Conservation (phyloP, 2,329 filamentous ascomycete genomes). For the Aspergillus nomiae region DNA sequence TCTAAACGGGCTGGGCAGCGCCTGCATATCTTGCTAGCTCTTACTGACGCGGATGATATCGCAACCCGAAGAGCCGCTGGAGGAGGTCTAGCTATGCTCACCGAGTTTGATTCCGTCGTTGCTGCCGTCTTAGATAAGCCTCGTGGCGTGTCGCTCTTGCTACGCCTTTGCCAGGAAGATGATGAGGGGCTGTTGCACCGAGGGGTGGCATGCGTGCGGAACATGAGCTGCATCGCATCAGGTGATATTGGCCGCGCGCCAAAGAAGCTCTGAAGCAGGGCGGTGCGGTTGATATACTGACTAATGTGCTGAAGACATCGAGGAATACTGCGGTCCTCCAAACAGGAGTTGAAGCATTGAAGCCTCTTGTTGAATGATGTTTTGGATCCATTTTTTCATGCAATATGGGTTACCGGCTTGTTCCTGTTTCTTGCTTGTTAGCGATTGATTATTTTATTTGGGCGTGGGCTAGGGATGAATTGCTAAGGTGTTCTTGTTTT, state of each 20-base stretch:
- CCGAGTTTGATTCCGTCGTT: slow-evolving; percentile 74
- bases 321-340: slow-evolving; percentile 70
- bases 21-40: slow-evolving; percentile 80
- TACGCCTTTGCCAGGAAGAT: slow-evolving; percentile 75
- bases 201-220: slow-evolving; percentile 74
- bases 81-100: slow-evolving; percentile 83
- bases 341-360: slow-evolving; percentile 71
- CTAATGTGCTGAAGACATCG: slow-evolving; percentile 68
- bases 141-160: slow-evolving; percentile 72
- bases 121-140: slow-evolving; percentile 69
- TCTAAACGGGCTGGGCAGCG: slow-evolving; percentile 69
- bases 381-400: slow-evolving; percentile 7
- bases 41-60: slow-evolving; percentile 81
- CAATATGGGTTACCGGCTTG: slow-evolving; percentile 8
- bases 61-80: slow-evolving; percentile 81
- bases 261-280: slow-evolving; percentile 62
- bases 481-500: slow-evolving; percentile 5
- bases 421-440: slow-evolving; percentile 14
- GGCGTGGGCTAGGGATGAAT: slow-evolving; percentile 1
- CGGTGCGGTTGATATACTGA: slow-evolving; percentile 68
- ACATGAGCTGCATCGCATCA: slow-evolving; percentile 66
- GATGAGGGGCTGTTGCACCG: slow-evolving; percentile 59
- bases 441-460: slow-evolving; percentile 9
- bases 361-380: slow-evolving; percentile 58
- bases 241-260: slow-evolving; percentile 65